Base-by-base conservation (phyloP, 345 rosid species). In the Trapa incisa region DNA sequence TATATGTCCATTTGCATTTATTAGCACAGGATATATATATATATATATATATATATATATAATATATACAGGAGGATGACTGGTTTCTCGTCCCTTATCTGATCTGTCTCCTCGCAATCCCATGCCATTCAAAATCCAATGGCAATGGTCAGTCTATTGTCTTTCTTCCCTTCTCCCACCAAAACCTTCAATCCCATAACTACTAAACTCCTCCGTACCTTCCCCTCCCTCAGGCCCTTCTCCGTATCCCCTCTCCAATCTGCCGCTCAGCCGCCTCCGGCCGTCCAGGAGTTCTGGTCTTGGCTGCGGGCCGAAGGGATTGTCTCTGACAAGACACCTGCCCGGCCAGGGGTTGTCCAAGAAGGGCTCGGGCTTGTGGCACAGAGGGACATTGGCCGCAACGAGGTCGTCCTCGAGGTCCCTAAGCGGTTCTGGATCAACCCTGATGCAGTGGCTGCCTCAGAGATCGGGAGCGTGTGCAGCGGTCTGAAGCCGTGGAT, bases 331-430 rank as follows among this genome's bases (percentile, higher is more conserved):
- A 88, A 88, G 74, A 76, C 92, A 43, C 76, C 83, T 2, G 79
- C 84, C 15, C 82, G 74, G 71, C 96, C 94, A 3, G 88, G 80
- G 5, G 11, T 76, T 8, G 89, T 87, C 38, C 70, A 74, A 1
- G 92, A 88, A 79, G 97, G 98, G 43, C 72, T 93, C 17, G 98
- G 97, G 8, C 87, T 93, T 64, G 77, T 90, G 58, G 98, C 97
- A 15, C 77, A 75, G 54, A 78, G 91, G 22, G 83, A 88, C 81
- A 87, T 93, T 64, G 78, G 76, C 53, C 81, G 79, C 71, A 90
- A 90, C 71, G 98, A 93, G 77, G 88, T 88, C 69, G 89, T 93
- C 48, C 77, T 93, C 79, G 96, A 93, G 86, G 75, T 93, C 32
- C 97, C 97, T 11, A 81, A 84, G 75, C 81, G 82, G 68, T 66